Conservation (phyloP, 129 eudicot species). For the Deinandra increscens region DNA sequence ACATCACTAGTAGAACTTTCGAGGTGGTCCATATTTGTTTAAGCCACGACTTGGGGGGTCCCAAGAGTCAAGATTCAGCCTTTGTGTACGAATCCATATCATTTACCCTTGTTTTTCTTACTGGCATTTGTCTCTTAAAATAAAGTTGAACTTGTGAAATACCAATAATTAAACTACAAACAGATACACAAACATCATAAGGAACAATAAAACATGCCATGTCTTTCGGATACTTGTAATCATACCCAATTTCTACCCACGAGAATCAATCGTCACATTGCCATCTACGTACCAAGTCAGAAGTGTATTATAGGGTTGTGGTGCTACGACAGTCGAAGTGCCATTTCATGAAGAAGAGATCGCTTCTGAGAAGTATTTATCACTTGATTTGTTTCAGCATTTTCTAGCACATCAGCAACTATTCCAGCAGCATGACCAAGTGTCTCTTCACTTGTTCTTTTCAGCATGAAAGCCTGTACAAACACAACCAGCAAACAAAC, state of each 20-base stretch:
- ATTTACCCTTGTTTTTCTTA: no score
- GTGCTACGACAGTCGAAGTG: slow-evolving; percentile 60
- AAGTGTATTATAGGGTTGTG: slow-evolving; percentile 11
- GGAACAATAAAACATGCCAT: slow-evolving; percentile 10
- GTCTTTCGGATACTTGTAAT: not conserved
- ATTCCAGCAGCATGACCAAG: slow-evolving; percentile 86
- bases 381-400: slow-evolving; percentile 75
- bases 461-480: slow-evolving; percentile 69
- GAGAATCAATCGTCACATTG: not conserved
- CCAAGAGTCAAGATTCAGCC: no score
- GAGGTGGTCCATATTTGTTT: no score
- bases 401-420: slow-evolving; percentile 76
- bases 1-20: no score
- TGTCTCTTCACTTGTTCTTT: slow-evolving; percentile 61
- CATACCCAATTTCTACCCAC: not conserved
- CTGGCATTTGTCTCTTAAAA: not conserved
- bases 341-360: slow-evolving; percentile 71
- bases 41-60: no score
- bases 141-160: not conserved
- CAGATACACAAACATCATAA: slow-evolving; percentile 13
- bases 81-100: no score
- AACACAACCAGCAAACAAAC: slow-evolving; percentile 19
- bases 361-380: slow-evolving; percentile 76
- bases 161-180: not conserved
- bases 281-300: slow-evolving; percentile 12